Evolutionary conservation across 257 asterid species (phyloP).

Genomic region (Osmanthus fragrans): DNA sequence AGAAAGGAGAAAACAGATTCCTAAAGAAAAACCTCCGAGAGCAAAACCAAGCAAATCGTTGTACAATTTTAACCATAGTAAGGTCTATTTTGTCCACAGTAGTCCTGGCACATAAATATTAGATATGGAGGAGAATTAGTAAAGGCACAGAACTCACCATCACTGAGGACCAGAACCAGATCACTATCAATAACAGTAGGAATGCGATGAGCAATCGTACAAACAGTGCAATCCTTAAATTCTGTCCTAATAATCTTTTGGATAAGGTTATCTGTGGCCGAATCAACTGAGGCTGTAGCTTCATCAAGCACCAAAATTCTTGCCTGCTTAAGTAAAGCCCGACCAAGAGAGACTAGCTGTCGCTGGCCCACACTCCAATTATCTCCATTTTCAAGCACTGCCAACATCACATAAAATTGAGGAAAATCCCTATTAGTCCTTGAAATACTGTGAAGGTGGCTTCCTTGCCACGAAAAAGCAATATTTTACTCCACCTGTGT

Average conservation of each 20-base stretch:
- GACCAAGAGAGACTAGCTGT: constrained; percentile 90
- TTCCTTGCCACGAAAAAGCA: background rate
- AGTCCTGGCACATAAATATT: background rate
- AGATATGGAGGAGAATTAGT: background rate
- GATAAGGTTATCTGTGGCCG: constrained; percentile 95
- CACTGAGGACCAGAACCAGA: constrained; percentile 94
- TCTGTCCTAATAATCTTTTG: constrained; percentile 93
- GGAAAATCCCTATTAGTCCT: constrained; percentile 6
- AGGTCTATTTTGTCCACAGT: background rate
- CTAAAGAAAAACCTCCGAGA: background rate
- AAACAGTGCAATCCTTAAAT: constrained; percentile 83
- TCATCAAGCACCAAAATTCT: constrained; percentile 91
- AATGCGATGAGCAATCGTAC: constrained; percentile 95
- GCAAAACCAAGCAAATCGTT: constrained; percentile 3
- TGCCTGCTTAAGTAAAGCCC: constrained; percentile 92
- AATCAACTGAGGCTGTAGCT: constrained; percentile 96
- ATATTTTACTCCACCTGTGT: constrained; percentile 3
- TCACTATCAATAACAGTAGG: constrained; percentile 98
- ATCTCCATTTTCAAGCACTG: constrained; percentile 89
- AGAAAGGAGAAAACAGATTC: background rate
- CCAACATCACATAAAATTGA: constrained; percentile 6
- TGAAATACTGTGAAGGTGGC: background rate
- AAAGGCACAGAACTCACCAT: constrained; percentile 49
- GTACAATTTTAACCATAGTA: background rate
- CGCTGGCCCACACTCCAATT: constrained; percentile 98